These are phyloP conservation scores for Talaromyces sp. DNA, from an alignment of 2,329 filamentous ascomycete species.

Conservation along the genomic window DNA sequence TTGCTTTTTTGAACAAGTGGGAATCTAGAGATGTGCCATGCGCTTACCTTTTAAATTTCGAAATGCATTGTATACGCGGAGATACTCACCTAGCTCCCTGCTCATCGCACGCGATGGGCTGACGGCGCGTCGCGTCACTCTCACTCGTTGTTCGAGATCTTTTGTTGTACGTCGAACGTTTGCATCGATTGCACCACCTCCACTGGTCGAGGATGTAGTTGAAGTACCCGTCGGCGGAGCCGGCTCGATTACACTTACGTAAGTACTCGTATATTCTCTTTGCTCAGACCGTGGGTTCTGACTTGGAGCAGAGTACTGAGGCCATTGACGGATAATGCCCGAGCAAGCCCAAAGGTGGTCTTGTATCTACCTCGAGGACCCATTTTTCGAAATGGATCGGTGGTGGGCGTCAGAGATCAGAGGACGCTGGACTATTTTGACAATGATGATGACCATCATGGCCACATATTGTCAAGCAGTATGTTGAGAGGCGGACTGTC, in stretches of 20 bases:
- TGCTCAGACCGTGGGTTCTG: not conserved
- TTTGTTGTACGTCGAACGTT: conserved; percentile 9
- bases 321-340: conserved; percentile 5
- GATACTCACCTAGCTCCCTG: not conserved
- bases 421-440: conserved; percentile 1
- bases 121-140: conserved; percentile 16
- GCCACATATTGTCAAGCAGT: not conserved
- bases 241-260: conserved; percentile 18
- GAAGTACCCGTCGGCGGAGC: conserved; percentile 21
- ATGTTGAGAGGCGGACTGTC: not conserved
- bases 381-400: conserved; percentile 4
- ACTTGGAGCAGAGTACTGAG: not conserved
- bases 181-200: conserved; percentile 13
- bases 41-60: not conserved
- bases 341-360: conserved; percentile 15
- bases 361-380: conserved; percentile 21
- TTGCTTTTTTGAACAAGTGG: not conserved
- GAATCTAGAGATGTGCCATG: conserved; percentile 6
- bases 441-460: not conserved
- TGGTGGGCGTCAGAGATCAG: not conserved
- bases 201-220: conserved; percentile 14
- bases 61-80: not conserved
- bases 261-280: not conserved
- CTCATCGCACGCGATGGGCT: not conserved
- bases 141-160: not conserved